Base-by-base conservation (phyloP, 805 yeast species). In the Danielia oregonensis region DNA sequence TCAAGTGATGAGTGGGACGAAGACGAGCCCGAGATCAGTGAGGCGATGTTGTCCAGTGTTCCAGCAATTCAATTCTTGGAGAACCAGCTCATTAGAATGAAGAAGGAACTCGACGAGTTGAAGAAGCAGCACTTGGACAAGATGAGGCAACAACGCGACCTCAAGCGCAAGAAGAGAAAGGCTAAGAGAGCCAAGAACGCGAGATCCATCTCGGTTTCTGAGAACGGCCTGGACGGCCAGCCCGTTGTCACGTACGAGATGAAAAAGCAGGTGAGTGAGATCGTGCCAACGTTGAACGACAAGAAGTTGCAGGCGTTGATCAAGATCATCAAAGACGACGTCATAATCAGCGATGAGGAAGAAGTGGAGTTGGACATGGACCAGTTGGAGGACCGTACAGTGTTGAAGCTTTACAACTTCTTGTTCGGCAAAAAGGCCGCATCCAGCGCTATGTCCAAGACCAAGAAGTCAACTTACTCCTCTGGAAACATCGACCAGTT, bases 361-460 rank as follows among this genome's bases (percentile, higher is more conserved):
- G 71, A 65, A 66, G 93, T 93, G 42, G 98, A 93, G 68, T 73
- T 93, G 40, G 98, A 93, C 61, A 84, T 93, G 80, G 97, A 93
- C 57, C 83, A 83, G 61, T 72, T 93, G 48, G 96, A 86, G 51
- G 87, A 86, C 45, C 67, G 76, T 26, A 89, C 97, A 1, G 74
- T 91, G 35, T 64, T 86, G 56, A 85, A 86, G 53, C 68, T 93
- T 43, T 91, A 88, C 70, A 82, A 83, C 57, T 85, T 82, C 49
- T 87, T 93, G 47, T 66, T 67, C 43, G 71, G 70, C 24, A 63
- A 62, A 46, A 63, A 63, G 52, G 64, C 65, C 8, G 52, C 59
- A 13, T 43, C 60, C 14, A 48, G 46, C 35, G 52, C 54, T 31
- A 85, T 82, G 41, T 60, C 60, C 37, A 66, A 64, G 42, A 63